These are phyloP conservation scores for Eucalyptus sp. DNA, from an alignment of 345 rosid genomes.

Conservation along the genomic window DNA sequence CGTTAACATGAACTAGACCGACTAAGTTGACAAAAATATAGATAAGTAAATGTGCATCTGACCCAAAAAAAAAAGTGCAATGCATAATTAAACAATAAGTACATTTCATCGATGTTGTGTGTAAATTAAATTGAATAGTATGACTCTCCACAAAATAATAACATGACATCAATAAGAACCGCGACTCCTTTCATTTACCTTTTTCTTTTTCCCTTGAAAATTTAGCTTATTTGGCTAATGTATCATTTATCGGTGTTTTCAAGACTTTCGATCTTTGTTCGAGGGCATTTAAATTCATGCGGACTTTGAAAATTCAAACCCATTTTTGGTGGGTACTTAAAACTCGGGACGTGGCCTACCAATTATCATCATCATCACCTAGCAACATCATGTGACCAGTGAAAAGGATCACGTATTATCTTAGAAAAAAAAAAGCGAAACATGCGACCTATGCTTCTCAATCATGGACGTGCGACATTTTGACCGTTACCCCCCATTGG, in stretches of 20 bases:
- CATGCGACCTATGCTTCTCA: neutral
- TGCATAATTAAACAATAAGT: neutral
- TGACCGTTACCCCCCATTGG: neutral
- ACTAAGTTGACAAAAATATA: neutral
- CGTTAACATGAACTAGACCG: neutral
- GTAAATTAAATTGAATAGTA: neutral
- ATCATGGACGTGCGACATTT: neutral
- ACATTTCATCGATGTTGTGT: accelerated
- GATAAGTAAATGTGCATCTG: neutral
- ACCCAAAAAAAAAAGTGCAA: neutral
- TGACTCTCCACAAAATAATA: neutral
- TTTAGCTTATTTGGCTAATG: neutral
- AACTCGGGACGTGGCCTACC: neutral
- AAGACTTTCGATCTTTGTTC: neutral
- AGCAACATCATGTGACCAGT: neutral
- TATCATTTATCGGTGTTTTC: neutral
- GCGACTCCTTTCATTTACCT: accelerated
- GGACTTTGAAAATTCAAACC: neutral
- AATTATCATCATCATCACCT: neutral
- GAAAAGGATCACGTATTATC: neutral
- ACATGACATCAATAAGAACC: neutral
- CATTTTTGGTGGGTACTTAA: neutral
- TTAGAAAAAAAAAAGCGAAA: neutral
- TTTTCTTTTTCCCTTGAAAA: no score
- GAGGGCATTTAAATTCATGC: neutral